A percentile compares a stretch with the other conserved stretches of the same genome.
These are phyloP conservation scores for Balamuthia mandrillaris DNA, from an alignment of 208 protist genomes.

Conservation along the genomic window DNA sequence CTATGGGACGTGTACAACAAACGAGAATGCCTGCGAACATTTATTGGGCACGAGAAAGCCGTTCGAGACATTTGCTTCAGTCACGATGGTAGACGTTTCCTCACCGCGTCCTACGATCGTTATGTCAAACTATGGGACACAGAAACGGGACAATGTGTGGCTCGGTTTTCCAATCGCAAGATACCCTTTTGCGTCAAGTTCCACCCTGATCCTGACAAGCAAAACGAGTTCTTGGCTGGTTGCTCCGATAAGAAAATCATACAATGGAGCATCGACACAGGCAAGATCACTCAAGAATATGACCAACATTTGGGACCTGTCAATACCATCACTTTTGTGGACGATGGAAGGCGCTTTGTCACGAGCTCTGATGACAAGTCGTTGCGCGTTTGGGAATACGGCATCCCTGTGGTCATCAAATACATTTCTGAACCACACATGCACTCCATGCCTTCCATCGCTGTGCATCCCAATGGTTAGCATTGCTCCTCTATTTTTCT, in stretches of 20 bases:
- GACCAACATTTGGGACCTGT: conserved; percentile 91
- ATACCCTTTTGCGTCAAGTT: conserved; percentile 74
- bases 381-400: conserved; percentile 93
- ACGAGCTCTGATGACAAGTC: conserved; percentile 92
- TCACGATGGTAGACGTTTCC: conserved; percentile 80
- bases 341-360: conserved; percentile 85
- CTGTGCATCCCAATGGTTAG: conserved; percentile 83
- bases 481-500: too few relatives aligned
- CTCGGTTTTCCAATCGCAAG: conserved; percentile 74
- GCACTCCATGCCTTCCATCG: conserved; percentile 80
- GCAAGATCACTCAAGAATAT: conserved; percentile 84
- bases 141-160: conserved; percentile 78
- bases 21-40: conserved; percentile 82
- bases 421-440: conserved; percentile 90
- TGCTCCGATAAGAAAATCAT: conserved; percentile 71
- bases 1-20: conserved; percentile 85
- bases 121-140: conserved; percentile 86
- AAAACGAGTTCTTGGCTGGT: conserved; percentile 73
- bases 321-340: conserved; percentile 90
- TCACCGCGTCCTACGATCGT: conserved; percentile 84
- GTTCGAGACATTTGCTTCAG: conserved; percentile 87
- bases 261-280: conserved; percentile 52
- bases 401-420: conserved; percentile 92
- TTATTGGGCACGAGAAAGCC: conserved; percentile 82
- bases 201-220: conserved; percentile 67